phyloP scores from a whole-genome alignment of 768 basidiomycete genomes.

The Pholiota conissans region DNA sequence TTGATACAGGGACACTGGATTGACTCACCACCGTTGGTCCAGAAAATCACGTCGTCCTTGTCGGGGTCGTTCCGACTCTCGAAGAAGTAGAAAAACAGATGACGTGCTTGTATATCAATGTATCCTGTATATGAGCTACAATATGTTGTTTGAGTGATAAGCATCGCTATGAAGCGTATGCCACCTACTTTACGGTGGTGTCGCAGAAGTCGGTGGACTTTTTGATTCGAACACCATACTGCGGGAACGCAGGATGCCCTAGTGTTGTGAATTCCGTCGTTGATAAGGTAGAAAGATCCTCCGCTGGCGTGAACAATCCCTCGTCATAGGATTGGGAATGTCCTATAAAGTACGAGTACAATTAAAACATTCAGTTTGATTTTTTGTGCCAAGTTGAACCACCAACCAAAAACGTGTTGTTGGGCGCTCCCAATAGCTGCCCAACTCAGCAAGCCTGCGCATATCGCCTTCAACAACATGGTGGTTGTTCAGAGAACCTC shows the following conservation, averaged over 20 bases:
- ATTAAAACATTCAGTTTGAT: background rate
- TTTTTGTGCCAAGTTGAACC: background rate
- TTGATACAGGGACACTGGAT: slow-evolving; percentile 31
- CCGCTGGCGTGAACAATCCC: slow-evolving; percentile 32
- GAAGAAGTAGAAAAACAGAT: slow-evolving; percentile 79
- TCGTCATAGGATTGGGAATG: background rate
- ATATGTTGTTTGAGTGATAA: too few relatives aligned
- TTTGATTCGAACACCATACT: slow-evolving; percentile 55
- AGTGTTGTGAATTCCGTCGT: slow-evolving; percentile 35
- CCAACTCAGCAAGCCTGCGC: background rate
- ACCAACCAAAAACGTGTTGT: background rate
- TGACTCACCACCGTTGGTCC: slow-evolving; percentile 48
- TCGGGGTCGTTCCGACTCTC: slow-evolving; percentile 64
- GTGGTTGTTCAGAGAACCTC: background rate
- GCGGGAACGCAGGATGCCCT: slow-evolving; percentile 51
- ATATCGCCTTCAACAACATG: background rate
- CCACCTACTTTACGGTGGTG: slow-evolving; percentile 48
- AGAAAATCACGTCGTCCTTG: slow-evolving; percentile 62
- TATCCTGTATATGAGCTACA: slow-evolving; percentile 63
- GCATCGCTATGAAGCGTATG: too few relatives aligned
- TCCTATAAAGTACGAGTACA: background rate
- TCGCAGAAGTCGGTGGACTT: slow-evolving; percentile 57
- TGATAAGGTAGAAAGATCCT: slow-evolving; percentile 33
- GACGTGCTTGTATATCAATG: slow-evolving; percentile 62
- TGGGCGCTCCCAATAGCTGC: background rate